Conservation (phyloP, 345 rosid species). For the Lenwebbia sp. region DNA sequence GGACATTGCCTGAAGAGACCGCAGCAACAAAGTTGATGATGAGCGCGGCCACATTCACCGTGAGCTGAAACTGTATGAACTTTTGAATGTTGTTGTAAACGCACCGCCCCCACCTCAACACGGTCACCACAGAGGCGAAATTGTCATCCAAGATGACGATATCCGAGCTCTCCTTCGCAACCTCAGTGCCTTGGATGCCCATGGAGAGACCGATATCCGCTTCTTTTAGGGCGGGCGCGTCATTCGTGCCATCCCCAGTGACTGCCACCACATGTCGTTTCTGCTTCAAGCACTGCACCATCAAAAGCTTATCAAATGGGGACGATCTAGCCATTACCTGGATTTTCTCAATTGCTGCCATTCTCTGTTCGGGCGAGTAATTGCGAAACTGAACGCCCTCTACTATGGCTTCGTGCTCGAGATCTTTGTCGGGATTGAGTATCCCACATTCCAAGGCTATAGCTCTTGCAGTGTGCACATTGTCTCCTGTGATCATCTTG, state of each 20-base stretch:
- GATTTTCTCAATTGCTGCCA: slow-evolving; percentile 42
- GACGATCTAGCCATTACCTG: slow-evolving; percentile 80
- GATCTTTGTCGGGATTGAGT: slow-evolving; percentile 22
- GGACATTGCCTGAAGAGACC: slow-evolving; percentile 61
- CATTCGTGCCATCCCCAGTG: slow-evolving; percentile 71
- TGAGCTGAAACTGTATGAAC: slow-evolving; percentile 77
- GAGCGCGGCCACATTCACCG: slow-evolving; percentile 57
- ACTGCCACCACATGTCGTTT: slow-evolving; percentile 75
- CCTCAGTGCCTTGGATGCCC: slow-evolving; percentile 81
- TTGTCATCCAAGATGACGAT: slow-evolving; percentile 69
- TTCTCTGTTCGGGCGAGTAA: slow-evolving; percentile 26
- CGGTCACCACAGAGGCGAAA: slow-evolving; percentile 59
- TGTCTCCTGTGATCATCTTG: slow-evolving; percentile 81
- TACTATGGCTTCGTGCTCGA: slow-evolving; percentile 23
- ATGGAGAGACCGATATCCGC: slow-evolving; percentile 74
- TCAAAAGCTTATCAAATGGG: slow-evolving; percentile 64
- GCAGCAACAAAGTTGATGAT: slow-evolving; percentile 76
- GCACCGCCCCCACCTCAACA: slow-evolving; percentile 74
- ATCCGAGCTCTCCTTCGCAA: slow-evolving; percentile 78
- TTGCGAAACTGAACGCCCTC: slow-evolving; percentile 54
- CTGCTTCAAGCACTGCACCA: slow-evolving; percentile 69
- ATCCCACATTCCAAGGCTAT: slow-evolving; percentile 76
- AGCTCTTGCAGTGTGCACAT: slow-evolving; percentile 67
- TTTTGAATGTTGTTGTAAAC: slow-evolving; percentile 76
- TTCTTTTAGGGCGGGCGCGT: slow-evolving; percentile 70